Percentiles rank a stretch among this genome's conserved stretches.
These are phyloP conservation scores for Stenogyne calaminthoides DNA, from an alignment of 305 asterid genomes.

Conservation along the genomic window DNA sequence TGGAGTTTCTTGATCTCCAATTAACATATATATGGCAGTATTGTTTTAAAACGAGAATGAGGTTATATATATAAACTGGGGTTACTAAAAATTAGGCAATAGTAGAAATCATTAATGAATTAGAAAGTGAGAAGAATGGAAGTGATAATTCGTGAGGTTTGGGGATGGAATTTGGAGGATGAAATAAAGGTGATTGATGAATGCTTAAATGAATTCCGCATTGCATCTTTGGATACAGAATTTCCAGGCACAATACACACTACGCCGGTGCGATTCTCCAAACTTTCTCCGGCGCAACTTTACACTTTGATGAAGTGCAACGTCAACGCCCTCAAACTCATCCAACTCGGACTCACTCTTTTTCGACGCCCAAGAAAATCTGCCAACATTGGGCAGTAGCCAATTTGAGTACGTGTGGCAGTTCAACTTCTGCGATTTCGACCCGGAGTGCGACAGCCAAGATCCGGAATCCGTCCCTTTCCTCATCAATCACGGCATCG, in stretches of 20 bases:
- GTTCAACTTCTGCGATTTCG: not conserved
- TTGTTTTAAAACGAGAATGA: too few relatives aligned
- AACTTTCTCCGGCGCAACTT: not conserved
- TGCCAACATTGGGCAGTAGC: not conserved
- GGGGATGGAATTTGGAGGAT: not conserved
- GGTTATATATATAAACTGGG: too few relatives aligned
- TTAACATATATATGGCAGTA: too few relatives aligned
- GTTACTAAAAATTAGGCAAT: too few relatives aligned
- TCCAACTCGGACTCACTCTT: slow-evolving; percentile 3
- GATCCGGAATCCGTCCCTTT: not conserved
- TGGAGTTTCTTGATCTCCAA: too few relatives aligned
- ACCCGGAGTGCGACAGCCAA: not conserved
- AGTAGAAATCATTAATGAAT: too few relatives aligned
- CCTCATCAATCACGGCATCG: not conserved
- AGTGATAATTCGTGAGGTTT: not conserved
- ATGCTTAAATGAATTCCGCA: not conserved
- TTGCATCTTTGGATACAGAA: not conserved
- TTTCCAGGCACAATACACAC: not conserved
- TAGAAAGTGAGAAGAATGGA: too few relatives aligned
- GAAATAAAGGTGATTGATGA: not conserved
- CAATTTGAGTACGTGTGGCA: not conserved
- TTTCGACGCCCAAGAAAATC: not conserved
- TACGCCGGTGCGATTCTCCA: not conserved
- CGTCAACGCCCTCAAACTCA: not conserved
- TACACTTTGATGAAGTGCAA: slow-evolving; percentile 11